Conservation (phyloP, 192 early-diverging fungal species). For the Chytriomyces sp. region DNA sequence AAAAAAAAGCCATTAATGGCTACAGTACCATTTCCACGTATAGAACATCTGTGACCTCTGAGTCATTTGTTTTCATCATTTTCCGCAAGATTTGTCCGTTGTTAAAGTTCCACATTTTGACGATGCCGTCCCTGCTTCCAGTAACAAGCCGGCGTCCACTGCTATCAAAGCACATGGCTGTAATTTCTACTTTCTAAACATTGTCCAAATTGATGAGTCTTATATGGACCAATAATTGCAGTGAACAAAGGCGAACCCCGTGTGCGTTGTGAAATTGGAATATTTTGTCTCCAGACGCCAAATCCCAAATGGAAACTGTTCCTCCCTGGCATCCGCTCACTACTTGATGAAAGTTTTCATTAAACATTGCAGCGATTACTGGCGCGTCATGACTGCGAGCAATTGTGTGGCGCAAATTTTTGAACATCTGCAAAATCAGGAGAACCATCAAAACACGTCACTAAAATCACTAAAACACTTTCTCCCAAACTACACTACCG, state of each 20-base stretch:
- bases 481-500: conserved; percentile 35
- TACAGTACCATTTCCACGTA: conserved; percentile 61
- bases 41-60: conserved; percentile 59
- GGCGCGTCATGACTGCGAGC: conserved; percentile 55
- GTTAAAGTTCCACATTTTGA: conserved; percentile 78
- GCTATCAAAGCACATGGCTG: conserved; percentile 66
- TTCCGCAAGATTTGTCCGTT: conserved; percentile 66
- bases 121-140: conserved; percentile 60
- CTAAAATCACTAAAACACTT: background rate
- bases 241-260: conserved; percentile 43
- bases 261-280: conserved; percentile 69
- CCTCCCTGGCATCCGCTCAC: conserved; percentile 59
- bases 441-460: conserved; percentile 2
- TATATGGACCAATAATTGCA: background rate
- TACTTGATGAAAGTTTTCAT: conserved; percentile 67
- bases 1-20: background rate
- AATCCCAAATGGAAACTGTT: conserved; percentile 63
- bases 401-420: conserved; percentile 46
- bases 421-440: conserved; percentile 45
- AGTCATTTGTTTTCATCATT: conserved; percentile 53
- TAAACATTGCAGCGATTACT: conserved; percentile 64
- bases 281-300: conserved; percentile 57
- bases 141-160: conserved; percentile 62
- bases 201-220: conserved; percentile 1
- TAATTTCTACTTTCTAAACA: conserved; percentile 61